A percentile compares a stretch with the other conserved stretches of the same genome.
Conservation (phyloP, 2,329 filamentous ascomycete genomes). For the Alternaria gansuensis region DNA sequence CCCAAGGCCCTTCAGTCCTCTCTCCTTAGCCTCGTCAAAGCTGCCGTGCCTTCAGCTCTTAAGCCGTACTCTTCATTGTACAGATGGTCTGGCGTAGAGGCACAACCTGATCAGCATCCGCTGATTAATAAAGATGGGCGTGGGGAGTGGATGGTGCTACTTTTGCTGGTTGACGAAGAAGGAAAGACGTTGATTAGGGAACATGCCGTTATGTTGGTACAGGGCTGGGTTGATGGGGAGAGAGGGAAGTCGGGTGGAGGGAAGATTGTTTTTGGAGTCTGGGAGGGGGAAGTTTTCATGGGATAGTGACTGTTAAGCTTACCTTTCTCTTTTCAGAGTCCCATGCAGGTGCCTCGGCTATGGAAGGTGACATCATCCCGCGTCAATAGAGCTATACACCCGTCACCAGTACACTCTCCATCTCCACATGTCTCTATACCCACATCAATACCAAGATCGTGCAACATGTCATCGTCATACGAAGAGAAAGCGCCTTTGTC, state of each 20-base stretch:
- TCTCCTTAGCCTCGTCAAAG: conserved; percentile 1
- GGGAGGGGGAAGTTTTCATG: conserved; percentile 15
- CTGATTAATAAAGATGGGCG: conserved; percentile 16
- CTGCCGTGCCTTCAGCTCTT: conserved; percentile 5
- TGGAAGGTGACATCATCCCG: background rate
- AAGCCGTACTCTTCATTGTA: conserved; percentile 18
- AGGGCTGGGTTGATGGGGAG: conserved; percentile 9
- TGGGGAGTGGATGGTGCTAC: conserved; percentile 23
- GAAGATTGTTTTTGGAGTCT: conserved; percentile 4
- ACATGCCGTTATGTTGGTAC: conserved; percentile 13
- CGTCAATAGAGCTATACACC: background rate
- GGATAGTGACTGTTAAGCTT: background rate
- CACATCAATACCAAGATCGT: background rate
- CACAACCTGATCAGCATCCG: conserved; percentile 31
- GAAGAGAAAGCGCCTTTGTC: background rate
- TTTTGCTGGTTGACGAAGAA: conserved; percentile 16
- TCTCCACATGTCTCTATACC: background rate
- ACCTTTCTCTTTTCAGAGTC: background rate
- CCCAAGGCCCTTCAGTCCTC: background rate
- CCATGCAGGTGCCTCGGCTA: background rate
- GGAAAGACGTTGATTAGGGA: conserved; percentile 4
- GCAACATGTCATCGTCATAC: background rate
- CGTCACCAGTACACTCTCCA: background rate
- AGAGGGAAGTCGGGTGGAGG: background rate
- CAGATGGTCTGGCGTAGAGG: conserved; percentile 16